Evolutionary conservation across 176 grass and related monocot genomes (phyloP).

Genomic region (Stipa capillata): DNA sequence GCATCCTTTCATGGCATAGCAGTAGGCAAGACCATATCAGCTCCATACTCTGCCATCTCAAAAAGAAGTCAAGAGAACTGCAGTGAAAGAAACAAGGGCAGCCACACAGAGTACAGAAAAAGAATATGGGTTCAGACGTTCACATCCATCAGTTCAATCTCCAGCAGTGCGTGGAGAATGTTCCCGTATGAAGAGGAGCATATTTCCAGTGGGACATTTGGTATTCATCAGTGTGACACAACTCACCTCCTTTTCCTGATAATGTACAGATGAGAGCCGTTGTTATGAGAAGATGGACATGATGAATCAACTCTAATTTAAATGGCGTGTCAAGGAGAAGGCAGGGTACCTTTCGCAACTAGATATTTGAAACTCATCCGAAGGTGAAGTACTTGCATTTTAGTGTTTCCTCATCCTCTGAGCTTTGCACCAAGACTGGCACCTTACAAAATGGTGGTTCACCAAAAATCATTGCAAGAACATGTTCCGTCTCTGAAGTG

Average conservation of each 20-base stretch:
- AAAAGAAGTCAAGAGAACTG: neutral
- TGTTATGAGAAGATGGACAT: neutral
- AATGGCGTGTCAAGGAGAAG: neutral
- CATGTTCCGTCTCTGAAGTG: conserved; percentile 54
- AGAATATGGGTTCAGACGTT: neutral
- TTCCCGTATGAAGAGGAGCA: neutral
- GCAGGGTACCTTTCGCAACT: neutral
- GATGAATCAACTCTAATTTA: neutral
- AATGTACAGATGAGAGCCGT: neutral
- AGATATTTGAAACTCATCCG: neutral
- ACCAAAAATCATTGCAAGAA: conserved; percentile 88
- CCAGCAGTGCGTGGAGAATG: neutral
- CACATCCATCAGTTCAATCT: neutral
- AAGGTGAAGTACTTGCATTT: neutral
- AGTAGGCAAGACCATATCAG: no score
- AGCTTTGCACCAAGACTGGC: neutral
- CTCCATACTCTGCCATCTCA: no score
- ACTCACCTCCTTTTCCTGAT: neutral
- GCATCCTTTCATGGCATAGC: no score
- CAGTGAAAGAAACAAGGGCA: neutral
- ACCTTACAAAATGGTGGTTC: neutral
- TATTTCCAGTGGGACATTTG: neutral
- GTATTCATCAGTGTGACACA: neutral
- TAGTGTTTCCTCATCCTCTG: neutral
- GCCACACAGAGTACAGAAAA: neutral